phyloP scores from a whole-genome alignment of 192 early-diverging fungal species.

The Coemansia sp. region DNA sequence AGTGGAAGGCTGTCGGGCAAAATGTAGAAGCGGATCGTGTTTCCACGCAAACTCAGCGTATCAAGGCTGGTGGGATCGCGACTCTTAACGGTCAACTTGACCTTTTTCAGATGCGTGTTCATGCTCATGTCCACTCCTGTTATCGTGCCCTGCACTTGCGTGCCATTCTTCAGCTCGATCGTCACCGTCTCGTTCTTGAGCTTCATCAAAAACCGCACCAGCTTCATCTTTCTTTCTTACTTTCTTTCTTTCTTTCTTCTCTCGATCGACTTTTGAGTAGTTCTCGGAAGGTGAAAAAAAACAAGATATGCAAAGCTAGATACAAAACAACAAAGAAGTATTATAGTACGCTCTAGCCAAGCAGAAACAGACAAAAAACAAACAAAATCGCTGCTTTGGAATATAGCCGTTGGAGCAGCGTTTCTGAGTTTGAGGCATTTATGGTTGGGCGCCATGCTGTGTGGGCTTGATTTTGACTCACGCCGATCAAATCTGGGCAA shows the following conservation, averaged over 20 bases:
- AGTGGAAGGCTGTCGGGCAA: too few species aligned
- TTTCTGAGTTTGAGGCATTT: background rate
- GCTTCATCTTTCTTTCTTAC: slow-evolving; percentile 34
- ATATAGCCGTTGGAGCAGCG: background rate
- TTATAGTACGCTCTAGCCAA: too few species aligned
- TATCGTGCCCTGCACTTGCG: slow-evolving; percentile 94
- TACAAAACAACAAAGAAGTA: too few species aligned
- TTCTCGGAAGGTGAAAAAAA: background rate
- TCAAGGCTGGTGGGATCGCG: slow-evolving; percentile 90
- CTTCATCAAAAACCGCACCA: slow-evolving; percentile 94
- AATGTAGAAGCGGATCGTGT: slow-evolving; percentile 94
- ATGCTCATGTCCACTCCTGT: slow-evolving; percentile 98
- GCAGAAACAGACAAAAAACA: too few species aligned
- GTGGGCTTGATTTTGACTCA: too few species aligned
- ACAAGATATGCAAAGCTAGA: background rate
- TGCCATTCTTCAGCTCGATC: slow-evolving; percentile 99
- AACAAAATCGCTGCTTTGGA: background rate
- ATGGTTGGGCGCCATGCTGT: background rate
- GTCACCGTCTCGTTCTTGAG: slow-evolving; percentile 96
- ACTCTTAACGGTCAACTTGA: slow-evolving; percentile 97
- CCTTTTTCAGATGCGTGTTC: slow-evolving; percentile 98
- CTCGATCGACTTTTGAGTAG: background rate
- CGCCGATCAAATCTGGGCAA: background rate
- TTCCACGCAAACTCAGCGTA: slow-evolving; percentile 92
- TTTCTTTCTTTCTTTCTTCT: background rate